phyloP scores from a whole-genome alignment of 2,329 filamentous ascomycete genomes.

The Cladosporium sp. region DNA sequence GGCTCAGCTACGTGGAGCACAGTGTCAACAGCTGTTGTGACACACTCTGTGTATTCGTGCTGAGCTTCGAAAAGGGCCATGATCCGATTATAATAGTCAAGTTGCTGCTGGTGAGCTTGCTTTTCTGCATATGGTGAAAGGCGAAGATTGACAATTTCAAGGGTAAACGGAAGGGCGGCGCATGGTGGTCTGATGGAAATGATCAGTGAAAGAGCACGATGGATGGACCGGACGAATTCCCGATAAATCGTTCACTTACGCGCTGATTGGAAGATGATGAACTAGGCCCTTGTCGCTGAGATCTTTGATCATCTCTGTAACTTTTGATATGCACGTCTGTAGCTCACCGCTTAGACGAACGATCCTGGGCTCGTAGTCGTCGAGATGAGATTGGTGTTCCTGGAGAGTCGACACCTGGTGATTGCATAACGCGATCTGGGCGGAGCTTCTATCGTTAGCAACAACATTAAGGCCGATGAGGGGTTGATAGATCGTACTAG shows the following conservation, averaged over 20 bases:
- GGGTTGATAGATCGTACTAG: neutral
- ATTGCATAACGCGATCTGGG: neutral
- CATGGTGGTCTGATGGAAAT: neutral
- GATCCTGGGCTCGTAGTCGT: neutral
- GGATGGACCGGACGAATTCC: neutral
- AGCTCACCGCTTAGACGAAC: neutral
- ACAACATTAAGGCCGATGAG: neutral
- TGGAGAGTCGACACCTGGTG: slow-evolving; percentile 5
- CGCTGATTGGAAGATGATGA: neutral
- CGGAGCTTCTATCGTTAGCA: neutral
- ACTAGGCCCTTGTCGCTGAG: neutral
- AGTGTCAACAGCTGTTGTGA: neutral
- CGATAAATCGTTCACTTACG: neutral
- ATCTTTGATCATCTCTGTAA: slow-evolving; percentile 1
- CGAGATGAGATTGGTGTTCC: neutral
- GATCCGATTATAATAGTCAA: neutral
- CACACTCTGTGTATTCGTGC: neutral
- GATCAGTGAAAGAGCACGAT: neutral
- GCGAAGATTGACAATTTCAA: neutral
- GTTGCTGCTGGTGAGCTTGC: neutral
- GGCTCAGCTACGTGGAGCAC: neutral
- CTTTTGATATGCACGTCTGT: neutral
- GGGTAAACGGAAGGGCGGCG: neutral
- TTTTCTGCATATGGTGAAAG: neutral
- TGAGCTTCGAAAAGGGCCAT: neutral